A percentile compares a stretch with the other conserved stretches of the same genome.
These are phyloP conservation scores for Cucurbita maxima DNA, from an alignment of 306 rosid species.

Conservation along the genomic window DNA sequence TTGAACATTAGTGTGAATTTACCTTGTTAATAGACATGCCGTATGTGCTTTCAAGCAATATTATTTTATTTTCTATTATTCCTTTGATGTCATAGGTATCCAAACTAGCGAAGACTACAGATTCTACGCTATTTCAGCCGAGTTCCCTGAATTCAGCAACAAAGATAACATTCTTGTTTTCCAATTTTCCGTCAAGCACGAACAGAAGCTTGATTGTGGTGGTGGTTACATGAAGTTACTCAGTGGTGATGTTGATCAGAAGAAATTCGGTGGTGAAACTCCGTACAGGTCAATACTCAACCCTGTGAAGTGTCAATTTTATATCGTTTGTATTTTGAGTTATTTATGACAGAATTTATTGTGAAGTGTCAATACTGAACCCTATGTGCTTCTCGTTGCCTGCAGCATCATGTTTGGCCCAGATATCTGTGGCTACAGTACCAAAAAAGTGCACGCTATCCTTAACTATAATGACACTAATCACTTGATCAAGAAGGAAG, in stretches of 20 bases:
- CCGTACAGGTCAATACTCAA: constrained; percentile 63
- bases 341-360: not conserved
- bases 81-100: constrained; percentile 43
- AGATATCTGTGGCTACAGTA: constrained; percentile 94
- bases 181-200: constrained; percentile 93
- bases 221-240: constrained; percentile 97
- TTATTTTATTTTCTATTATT: not conserved
- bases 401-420: constrained; percentile 99
- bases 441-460: constrained; percentile 98
- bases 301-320: not conserved
- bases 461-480: constrained; percentile 64
- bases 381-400: not conserved
- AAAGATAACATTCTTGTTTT: constrained; percentile 78
- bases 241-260: constrained; percentile 85
- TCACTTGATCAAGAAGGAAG: constrained; percentile 95
- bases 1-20: not conserved
- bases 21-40: too few relatives aligned
- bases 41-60: not conserved
- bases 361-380: too few relatives aligned
- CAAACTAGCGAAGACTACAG: constrained; percentile 96
- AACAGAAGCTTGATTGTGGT: constrained; percentile 99
- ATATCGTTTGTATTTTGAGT: not conserved
- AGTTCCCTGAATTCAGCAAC: constrained; percentile 89
- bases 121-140: constrained; percentile 91
- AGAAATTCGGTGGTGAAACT: constrained; percentile 92